Base-by-base conservation (phyloP, 495 filamentous ascomycete genomes). In the Sporormia fimetaria region DNA sequence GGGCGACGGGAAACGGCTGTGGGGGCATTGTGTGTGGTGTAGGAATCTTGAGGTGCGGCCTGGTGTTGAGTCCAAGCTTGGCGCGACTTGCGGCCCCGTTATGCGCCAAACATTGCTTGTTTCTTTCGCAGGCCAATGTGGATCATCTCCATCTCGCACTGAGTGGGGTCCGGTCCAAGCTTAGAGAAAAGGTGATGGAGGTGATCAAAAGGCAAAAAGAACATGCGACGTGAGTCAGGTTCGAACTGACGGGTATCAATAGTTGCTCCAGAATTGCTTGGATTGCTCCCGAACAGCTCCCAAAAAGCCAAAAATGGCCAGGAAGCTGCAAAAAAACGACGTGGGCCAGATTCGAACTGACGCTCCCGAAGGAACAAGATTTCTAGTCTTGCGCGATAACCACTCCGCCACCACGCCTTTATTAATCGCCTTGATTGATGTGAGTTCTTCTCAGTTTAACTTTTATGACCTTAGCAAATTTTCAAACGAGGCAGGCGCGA, bases 341-440 rank as follows among this genome's bases (percentile, higher is more conserved):
- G 41, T 40, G 24, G 34, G 41, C 41, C 34, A 41, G 47, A 51
- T 45, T 51, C 41, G 47, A 51, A 51, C 47, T 41, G 34, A 41
- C 49, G 57, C 57, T 51, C 49, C 57, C 57, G 55, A 60, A 54
- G 55, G 49, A 51, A 60, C 46, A 53, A 56, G 57, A 52, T 60
- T 60, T 60, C 57, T 60, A 60, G 57, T 52, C 57, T 56, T 53
- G 46, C 57, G 55, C 57, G 49, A 56, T 60, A 60, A 60, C 57
- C 57, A 57, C 57, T 60, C 57, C 49, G 57, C 54, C 57, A 59
- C 44, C 27, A 51, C 49, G 55, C 50, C 55, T 33, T 18, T 37
- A 21, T 10, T 24, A 26, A 18, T 21, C 23, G 27, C 11, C 12
- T 10, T 37, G 12, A 25, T 40, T 17, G 37, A 40, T 40, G 20